phyloP scores from a whole-genome alignment of 2,329 filamentous ascomycete species.

The Clonostachys chloroleuca region DNA sequence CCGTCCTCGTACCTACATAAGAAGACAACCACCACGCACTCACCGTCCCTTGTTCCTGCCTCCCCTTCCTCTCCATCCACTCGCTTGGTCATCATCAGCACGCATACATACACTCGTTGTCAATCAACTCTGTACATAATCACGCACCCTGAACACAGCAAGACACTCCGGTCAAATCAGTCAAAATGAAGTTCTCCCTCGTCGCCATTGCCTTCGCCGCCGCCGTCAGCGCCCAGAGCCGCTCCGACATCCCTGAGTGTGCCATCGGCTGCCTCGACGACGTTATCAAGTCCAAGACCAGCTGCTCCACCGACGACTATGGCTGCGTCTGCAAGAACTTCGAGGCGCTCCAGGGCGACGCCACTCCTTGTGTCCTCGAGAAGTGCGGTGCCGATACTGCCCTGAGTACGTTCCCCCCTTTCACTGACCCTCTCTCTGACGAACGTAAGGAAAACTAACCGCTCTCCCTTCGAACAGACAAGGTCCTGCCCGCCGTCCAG shows the following conservation, averaged over 20 bases:
- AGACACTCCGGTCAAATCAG: neutral
- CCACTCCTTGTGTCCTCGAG: constrained; percentile 26
- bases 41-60: neutral
- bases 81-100: constrained; percentile 2
- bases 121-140: constrained; percentile 2
- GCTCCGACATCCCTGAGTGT: constrained; percentile 27
- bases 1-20: too few relatives aligned
- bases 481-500: constrained; percentile 30
- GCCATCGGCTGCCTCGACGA: constrained; percentile 27
- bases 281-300: constrained; percentile 19
- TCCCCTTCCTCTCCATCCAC: constrained; percentile 2
- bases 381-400: constrained; percentile 28
- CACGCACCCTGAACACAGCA: constrained; percentile 4
- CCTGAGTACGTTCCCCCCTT: constrained; percentile 24
- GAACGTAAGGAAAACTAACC: neutral
- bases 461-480: constrained; percentile 14
- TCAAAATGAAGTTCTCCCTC: constrained; percentile 32
- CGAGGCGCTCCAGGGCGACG: constrained; percentile 17
- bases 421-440: neutral
- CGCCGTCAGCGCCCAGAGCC: constrained; percentile 24
- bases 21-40: too few relatives aligned
- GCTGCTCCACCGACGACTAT: constrained; percentile 23
- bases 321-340: constrained; percentile 27
- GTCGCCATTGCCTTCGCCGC: constrained; percentile 24
- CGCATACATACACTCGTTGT: constrained; percentile 3